Base-by-base conservation (phyloP, 768 basidiomycete species). In the Trametes gibbosa region DNA sequence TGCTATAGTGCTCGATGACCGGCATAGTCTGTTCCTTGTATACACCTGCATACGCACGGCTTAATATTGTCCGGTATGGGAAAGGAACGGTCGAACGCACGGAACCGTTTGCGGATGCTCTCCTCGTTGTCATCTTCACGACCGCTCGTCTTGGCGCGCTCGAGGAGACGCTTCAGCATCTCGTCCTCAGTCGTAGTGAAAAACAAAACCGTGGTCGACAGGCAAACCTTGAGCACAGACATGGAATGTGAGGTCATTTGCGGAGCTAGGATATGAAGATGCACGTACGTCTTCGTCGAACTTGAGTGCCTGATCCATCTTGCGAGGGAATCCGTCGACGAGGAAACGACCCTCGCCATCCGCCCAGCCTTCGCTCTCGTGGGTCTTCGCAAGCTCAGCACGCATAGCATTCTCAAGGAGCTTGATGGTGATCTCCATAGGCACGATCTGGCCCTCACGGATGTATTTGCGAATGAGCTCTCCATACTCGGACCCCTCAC, bases 271-370 rank as follows among this genome's bases (percentile, higher is more conserved):
- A 29, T 13, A 14, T 3, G n/a, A 16, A 41, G n/a, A 21, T 1
- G 9, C 3, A 73, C 82, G 54, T 64, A 94, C 96, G 47, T 85
- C 80, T 65, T 90, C 79, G 68, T 98, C 96, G 69, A 98, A 99
- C 71, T 86, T 86, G 68, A 87, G 60, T 0, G 95, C 96, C 75
- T 99, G 97, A 71, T 99, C 97, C 94, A 98, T 95, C 79, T 98
- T 95, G 61, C 96, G 84, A 54, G 96, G 97, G 75, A 98, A 98
- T 1, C 96, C 97, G 63, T 99, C 96, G 62, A 99, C 87, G 66
- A 98, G 80, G 79, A 98, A 99, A 46, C 93, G 85, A 34, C 92
- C 92, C 52, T 75, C 77, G 24, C 88, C 91, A 32, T 82, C 75
- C 9, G 71, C 72, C 93, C 92, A 95, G 21, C 83, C 85, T 7